Base-by-base conservation (phyloP, 345 rosid genomes). In the Pistacia vera region DNA sequence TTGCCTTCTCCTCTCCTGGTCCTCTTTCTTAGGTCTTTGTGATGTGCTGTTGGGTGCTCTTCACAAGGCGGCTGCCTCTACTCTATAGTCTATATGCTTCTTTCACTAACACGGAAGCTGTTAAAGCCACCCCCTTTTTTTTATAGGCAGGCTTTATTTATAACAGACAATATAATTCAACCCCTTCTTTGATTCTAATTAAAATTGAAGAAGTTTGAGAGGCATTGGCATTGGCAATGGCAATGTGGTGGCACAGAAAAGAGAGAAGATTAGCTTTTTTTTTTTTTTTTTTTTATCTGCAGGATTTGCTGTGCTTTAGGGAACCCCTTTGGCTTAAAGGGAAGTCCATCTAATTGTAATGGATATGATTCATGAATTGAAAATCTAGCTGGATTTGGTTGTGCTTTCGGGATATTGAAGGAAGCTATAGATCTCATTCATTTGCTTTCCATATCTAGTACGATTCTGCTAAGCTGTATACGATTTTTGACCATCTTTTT, bases 271-370 rank as follows among this genome's bases (percentile, higher is more conserved):
- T 54, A 5, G 20, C n/a, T 54, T 54, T 1, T 11, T 3, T 5
- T 52, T 52, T 52, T 49, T 52, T 49, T 49, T 49, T 49, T 33
- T 44, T 61, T 60, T 7, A 36, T 61, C 52, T 44, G 60, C 17
- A 51, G 63, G 81, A 67, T 52, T 78, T 76, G 83, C 55, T 80
- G 76, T 62, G 78, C 80, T 77, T 80, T 78, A 68, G 62, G 78
- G 56, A 33, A 35, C 67, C 44, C 36, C 57, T 64, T 55, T 1
- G 22, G 38, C 49, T 25, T 41, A 59, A 66, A 17, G 17, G 33
- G 20, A 41, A 41, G 41, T 6, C 28, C 18, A 44, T 17, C 33
- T 20, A 72, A 14, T 6, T 38, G 0, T 4, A 4, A 6, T 38
- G 46, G 2, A 25, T 25, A 25, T 25, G 25, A 25, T 25, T 8